Evolutionary conservation across 2,329 filamentous ascomycete species (phyloP).

Genomic region (Pseudocercospora eumusae): DNA sequence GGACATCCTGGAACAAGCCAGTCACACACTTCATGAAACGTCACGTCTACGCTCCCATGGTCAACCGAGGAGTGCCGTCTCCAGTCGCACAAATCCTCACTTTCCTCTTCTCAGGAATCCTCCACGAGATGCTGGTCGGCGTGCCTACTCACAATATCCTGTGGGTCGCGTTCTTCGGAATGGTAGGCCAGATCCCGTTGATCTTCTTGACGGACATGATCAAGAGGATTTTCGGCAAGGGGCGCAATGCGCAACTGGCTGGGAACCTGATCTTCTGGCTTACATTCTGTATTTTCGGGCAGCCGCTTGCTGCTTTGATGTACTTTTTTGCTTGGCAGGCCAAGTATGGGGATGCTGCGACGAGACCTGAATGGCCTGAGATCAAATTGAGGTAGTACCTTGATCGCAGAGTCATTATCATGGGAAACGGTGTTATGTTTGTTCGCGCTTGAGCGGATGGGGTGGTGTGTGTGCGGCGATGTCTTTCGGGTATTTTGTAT

Average conservation of each 20-base stretch:
- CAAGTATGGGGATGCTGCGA: constrained; percentile 68
- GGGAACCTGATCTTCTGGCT: constrained; percentile 97
- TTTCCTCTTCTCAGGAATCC: constrained; percentile 81
- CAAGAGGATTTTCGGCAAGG: constrained; percentile 67
- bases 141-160: constrained; percentile 73
- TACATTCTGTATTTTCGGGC: constrained; percentile 91
- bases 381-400: constrained; percentile 21
- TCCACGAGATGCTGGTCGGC: constrained; percentile 91
- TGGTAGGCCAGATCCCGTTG: constrained; percentile 89
- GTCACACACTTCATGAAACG: constrained; percentile 96
- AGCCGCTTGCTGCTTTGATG: constrained; percentile 85
- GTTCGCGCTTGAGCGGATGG: not conserved
- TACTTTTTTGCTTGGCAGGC: constrained; percentile 98
- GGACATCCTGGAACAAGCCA: constrained; percentile 96
- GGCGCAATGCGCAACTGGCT: constrained; percentile 72
- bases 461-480: not conserved
- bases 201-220: constrained; percentile 78
- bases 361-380: constrained; percentile 32
- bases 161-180: constrained; percentile 90
- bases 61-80: constrained; percentile 78
- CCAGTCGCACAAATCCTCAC: constrained; percentile 73
- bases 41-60: constrained; percentile 85
- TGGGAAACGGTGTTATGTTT: constrained; percentile 6
- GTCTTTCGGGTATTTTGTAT: not conserved
- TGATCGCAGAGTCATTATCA: not conserved